Conservation (phyloP, 1,284 basidiomycete genomes). For the Porogramme epimiltina region DNA sequence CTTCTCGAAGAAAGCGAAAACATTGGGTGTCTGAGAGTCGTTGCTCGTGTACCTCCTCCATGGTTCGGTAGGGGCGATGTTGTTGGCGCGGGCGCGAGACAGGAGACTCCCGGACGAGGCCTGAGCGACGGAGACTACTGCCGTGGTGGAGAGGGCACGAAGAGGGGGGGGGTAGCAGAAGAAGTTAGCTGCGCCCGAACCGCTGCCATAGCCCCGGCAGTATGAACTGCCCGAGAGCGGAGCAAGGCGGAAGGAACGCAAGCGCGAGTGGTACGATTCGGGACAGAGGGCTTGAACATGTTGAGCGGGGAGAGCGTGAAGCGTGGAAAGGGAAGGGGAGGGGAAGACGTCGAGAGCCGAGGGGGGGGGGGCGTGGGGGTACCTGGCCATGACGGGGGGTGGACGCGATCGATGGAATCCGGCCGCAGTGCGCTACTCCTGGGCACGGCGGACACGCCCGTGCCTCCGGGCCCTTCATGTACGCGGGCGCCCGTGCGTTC, state of each 20-base stretch:
- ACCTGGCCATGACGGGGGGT: no score
- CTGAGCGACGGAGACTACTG: background rate
- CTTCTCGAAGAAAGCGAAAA: constrained; percentile 36
- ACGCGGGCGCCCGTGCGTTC: no score
- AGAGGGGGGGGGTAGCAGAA: no score
- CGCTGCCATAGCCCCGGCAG: background rate
- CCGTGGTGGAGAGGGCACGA: background rate
- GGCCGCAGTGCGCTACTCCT: no score
- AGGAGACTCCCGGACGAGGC: background rate
- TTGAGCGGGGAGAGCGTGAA: background rate
- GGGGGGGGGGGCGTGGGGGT: no score
- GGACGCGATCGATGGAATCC: no score
- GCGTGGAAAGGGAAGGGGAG: no score
- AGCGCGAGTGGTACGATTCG: background rate
- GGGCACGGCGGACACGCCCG: no score
- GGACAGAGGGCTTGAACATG: constrained; percentile 3
- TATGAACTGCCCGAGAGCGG: background rate
- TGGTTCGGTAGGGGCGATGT: constrained; percentile 24
- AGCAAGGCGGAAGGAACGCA: background rate
- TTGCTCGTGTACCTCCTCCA: constrained; percentile 26
- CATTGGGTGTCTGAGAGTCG: constrained; percentile 27
- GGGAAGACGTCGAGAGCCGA: no score
- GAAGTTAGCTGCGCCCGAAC: no score
- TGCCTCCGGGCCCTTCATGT: no score
- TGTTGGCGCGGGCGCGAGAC: constrained; percentile 12